Conservation (phyloP, 2,329 filamentous ascomycete species). For the Cercospora sesami region DNA sequence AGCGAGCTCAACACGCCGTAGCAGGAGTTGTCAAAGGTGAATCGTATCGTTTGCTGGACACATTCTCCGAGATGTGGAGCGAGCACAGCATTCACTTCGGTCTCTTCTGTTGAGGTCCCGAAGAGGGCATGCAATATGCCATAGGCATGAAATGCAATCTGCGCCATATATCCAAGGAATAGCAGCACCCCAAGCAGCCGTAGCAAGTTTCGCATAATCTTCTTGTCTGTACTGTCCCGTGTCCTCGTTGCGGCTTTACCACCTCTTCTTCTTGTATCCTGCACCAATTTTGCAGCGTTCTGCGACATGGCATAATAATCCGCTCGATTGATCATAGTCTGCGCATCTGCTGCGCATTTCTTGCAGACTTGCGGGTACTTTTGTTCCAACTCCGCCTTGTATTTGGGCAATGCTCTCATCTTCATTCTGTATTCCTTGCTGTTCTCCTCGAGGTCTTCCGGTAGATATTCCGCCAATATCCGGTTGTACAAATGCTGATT, state of each 20-base stretch:
- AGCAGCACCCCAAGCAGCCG: constrained; percentile 26
- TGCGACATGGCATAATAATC: constrained; percentile 38
- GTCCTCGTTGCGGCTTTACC: constrained; percentile 45
- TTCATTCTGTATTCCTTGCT: constrained; percentile 69
- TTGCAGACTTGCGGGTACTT: constrained; percentile 88
- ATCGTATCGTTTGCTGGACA: constrained; percentile 14
- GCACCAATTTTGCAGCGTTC: constrained; percentile 62
- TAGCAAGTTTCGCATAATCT: constrained; percentile 33
- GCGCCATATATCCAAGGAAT: constrained; percentile 28
- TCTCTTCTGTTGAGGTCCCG: neutral
- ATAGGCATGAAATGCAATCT: constrained; percentile 36
- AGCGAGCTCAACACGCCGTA: constrained; percentile 28
- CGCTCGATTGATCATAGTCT: constrained; percentile 41
- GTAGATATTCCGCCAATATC: constrained; percentile 77
- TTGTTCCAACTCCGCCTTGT: constrained; percentile 70
- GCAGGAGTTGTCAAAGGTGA: constrained; percentile 30
- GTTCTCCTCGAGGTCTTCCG: constrained; percentile 48
- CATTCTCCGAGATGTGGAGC: constrained; percentile 25
- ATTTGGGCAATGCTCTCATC: constrained; percentile 68
- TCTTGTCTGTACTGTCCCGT: constrained; percentile 46
- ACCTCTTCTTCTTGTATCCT: constrained; percentile 57
- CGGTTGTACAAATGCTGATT: constrained; percentile 83
- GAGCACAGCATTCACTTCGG: constrained; percentile 16
- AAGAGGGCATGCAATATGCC: constrained; percentile 24
- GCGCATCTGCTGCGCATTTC: constrained; percentile 73